A percentile compares a stretch with the other conserved stretches of the same genome.
phyloP scores from a whole-genome alignment of 2,329 filamentous ascomycete genomes.

The Salinomyces thailandicus region DNA sequence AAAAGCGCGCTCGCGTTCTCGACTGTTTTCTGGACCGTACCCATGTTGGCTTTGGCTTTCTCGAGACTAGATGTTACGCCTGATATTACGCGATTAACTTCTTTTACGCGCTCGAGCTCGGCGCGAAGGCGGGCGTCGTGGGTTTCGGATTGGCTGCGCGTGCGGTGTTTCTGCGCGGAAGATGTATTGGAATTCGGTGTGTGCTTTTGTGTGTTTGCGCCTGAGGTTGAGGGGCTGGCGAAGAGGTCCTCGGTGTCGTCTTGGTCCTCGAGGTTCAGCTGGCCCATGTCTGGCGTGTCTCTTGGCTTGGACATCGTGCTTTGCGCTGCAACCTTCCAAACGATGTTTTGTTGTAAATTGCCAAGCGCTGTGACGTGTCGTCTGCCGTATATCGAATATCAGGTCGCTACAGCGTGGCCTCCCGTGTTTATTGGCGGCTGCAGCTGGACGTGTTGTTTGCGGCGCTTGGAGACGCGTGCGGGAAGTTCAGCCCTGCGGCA shows the following conservation, averaged over 20 bases:
- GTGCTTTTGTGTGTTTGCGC: constrained; percentile 26
- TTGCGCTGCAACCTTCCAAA: neutral
- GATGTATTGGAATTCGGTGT: constrained; percentile 20
- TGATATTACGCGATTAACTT: constrained; percentile 82
- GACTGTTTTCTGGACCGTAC: constrained; percentile 75
- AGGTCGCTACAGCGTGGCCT: constrained; percentile 11
- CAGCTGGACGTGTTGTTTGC: constrained; percentile 11
- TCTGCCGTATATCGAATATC: too few relatives aligned
- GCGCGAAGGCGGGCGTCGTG: constrained; percentile 64
- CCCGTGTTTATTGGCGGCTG: constrained; percentile 11
- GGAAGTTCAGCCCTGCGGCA: neutral
- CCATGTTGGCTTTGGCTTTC: constrained; percentile 66
- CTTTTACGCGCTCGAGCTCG: constrained; percentile 72
- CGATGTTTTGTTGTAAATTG: constrained; percentile 6
- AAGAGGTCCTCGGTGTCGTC: constrained; percentile 47
- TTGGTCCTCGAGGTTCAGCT: constrained; percentile 40
- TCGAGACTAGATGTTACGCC: constrained; percentile 61
- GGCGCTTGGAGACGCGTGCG: neutral
- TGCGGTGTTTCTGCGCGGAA: constrained; percentile 32
- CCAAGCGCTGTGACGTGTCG: constrained; percentile 7
- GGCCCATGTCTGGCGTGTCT: constrained; percentile 20
- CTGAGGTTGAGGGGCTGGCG: constrained; percentile 40
- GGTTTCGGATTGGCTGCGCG: constrained; percentile 35
- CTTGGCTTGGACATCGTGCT: constrained; percentile 19
- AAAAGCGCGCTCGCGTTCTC: constrained; percentile 78